These are phyloP conservation scores for Fusarium gaditjirri DNA, from an alignment of 2,329 filamentous ascomycete species.

Conservation along the genomic window DNA sequence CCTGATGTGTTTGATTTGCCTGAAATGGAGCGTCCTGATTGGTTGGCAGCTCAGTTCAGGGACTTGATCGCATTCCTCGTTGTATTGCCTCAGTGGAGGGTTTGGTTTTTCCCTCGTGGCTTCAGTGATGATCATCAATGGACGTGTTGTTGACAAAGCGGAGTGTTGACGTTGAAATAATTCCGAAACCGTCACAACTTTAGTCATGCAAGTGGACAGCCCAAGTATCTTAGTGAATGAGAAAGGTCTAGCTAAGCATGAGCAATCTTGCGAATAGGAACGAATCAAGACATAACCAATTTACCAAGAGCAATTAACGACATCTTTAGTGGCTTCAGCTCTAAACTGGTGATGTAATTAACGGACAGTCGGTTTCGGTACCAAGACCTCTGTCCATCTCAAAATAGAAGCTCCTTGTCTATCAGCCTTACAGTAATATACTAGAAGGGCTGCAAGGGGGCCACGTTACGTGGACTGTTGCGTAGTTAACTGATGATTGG, in stretches of 20 bases:
- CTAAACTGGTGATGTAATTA: background rate
- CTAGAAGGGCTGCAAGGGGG: background rate
- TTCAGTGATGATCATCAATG: background rate
- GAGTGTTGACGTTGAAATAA: background rate
- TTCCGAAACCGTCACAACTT: background rate
- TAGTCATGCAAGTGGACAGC: background rate
- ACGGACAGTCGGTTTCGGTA: background rate
- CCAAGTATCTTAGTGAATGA: background rate
- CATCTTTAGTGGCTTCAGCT: background rate
- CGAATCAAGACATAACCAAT: background rate
- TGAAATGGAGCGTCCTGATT: conserved; percentile 1
- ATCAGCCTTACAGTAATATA: background rate
- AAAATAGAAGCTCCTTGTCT: conserved; percentile 8
- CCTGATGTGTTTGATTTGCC: background rate
- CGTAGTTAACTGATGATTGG: background rate
- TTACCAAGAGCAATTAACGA: background rate
- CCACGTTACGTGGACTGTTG: background rate
- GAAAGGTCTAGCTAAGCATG: background rate
- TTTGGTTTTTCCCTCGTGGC: background rate
- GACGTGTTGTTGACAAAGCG: background rate
- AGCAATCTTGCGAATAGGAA: background rate
- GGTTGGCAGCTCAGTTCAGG: background rate
- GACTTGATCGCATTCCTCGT: background rate
- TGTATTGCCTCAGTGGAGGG: background rate
- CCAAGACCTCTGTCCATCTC: conserved; percentile 4